A percentile compares a stretch with the other conserved stretches of the same genome.
These are phyloP conservation scores for Dothidotthia symphoricarpi DNA, from an alignment of 2,329 filamentous ascomycete species.

Conservation along the genomic window DNA sequence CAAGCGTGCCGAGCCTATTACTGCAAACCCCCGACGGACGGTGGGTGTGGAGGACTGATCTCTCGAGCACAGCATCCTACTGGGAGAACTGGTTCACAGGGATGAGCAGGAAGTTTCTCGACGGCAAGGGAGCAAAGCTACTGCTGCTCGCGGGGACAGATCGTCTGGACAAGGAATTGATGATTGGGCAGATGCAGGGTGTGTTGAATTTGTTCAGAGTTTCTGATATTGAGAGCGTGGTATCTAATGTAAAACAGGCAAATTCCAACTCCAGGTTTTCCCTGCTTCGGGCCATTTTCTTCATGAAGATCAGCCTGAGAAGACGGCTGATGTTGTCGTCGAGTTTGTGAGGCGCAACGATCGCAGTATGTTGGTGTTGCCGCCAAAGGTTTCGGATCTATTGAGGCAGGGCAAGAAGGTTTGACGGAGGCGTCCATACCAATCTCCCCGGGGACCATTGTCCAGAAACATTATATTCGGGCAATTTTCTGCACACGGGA, in stretches of 20 bases:
- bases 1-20: constrained; percentile 81
- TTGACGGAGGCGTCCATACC: constrained; percentile 17
- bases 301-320: constrained; percentile 90
- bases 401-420: constrained; percentile 53
- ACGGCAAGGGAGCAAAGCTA: constrained; percentile 77
- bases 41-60: constrained; percentile 84
- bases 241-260: constrained; percentile 56
- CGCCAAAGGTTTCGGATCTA: constrained; percentile 73
- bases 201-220: constrained; percentile 21
- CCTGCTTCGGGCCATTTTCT: constrained; percentile 95
- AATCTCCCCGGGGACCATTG: background rate
- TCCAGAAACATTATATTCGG: background rate
- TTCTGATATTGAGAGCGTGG: constrained; percentile 2
- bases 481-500: background rate
- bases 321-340: constrained; percentile 77
- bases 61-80: constrained; percentile 79
- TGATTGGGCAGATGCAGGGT: constrained; percentile 97
- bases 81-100: constrained; percentile 95
- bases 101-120: constrained; percentile 82
- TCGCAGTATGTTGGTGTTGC: constrained; percentile 76
- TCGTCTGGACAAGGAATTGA: constrained; percentile 83
- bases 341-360: constrained; percentile 95
- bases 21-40: constrained; percentile 42
- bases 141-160: constrained; percentile 86
- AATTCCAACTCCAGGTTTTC: constrained; percentile 93